A percentile compares a stretch with the other conserved stretches of the same genome.
Conservation (phyloP, 2,329 filamentous ascomycete species). For the Diplodia seriata region DNA sequence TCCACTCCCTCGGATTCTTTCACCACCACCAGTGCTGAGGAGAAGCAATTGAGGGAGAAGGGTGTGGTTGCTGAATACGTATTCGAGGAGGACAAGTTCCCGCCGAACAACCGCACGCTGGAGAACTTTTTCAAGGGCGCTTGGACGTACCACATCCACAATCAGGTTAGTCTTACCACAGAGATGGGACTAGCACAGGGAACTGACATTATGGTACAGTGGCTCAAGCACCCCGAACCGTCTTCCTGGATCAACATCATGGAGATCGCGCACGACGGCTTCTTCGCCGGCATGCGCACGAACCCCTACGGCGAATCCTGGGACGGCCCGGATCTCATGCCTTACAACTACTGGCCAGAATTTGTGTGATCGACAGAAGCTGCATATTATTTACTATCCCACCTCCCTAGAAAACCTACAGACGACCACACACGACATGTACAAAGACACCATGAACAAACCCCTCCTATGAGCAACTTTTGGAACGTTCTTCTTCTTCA, state of each 20-base stretch:
- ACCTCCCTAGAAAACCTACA: background rate
- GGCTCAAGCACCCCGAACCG: slow-evolving; percentile 63
- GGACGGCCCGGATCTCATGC: slow-evolving; percentile 55
- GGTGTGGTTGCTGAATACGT: slow-evolving; percentile 55
- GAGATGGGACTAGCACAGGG: background rate
- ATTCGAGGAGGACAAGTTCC: slow-evolving; percentile 59
- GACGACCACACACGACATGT: slow-evolving; percentile 23
- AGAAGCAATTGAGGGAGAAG: slow-evolving; percentile 49
- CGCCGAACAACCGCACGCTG: slow-evolving; percentile 63
- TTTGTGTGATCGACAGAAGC: slow-evolving; percentile 49
- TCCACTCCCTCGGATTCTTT: slow-evolving; percentile 47
- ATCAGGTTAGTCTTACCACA: slow-evolving; percentile 55
- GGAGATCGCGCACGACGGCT: slow-evolving; percentile 61
- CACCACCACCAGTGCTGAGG: slow-evolving; percentile 50
- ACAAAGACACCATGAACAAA: slow-evolving; percentile 13
- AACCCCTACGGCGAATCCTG: slow-evolving; percentile 64
- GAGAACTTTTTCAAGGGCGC: slow-evolving; percentile 64
- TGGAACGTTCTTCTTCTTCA: slow-evolving; percentile 3
- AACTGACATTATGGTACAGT: slow-evolving; percentile 45
- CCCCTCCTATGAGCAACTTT: slow-evolving; percentile 2
- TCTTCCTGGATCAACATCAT: slow-evolving; percentile 63
- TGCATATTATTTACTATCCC: background rate
- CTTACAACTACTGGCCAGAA: slow-evolving; percentile 61
- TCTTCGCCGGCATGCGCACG: slow-evolving; percentile 57
- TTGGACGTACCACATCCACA: slow-evolving; percentile 66